A percentile compares a stretch with the other conserved stretches of the same genome.
phyloP scores from a whole-genome alignment of 768 basidiomycete species.

The Phanerodontia chrysosporium region DNA sequence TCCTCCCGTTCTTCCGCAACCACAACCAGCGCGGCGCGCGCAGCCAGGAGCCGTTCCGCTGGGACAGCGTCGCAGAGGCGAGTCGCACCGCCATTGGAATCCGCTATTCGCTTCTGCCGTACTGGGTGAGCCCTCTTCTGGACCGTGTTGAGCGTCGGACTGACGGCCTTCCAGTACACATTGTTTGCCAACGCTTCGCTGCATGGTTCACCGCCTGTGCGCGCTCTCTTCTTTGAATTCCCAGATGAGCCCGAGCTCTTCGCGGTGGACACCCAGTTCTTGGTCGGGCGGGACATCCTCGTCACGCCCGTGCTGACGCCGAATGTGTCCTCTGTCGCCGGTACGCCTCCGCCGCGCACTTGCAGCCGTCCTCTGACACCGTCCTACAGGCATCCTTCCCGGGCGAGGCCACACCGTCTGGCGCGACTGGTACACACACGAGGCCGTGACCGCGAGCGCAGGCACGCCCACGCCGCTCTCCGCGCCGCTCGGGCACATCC shows the following conservation, averaged over 20 bases:
- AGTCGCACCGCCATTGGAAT: conserved; percentile 67
- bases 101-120: conserved; percentile 69
- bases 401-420: conserved; percentile 54
- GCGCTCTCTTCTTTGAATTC: conserved; percentile 77
- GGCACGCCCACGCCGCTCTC: conserved; percentile 45
- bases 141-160: not conserved
- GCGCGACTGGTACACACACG: conserved; percentile 75
- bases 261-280: conserved; percentile 61
- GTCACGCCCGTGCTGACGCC: conserved; percentile 73
- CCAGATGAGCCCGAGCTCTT: conserved; percentile 65
- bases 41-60: conserved; percentile 76
- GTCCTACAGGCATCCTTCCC: conserved; percentile 57
- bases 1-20: conserved; percentile 79
- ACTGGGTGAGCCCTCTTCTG: conserved; percentile 53
- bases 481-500: conserved; percentile 74
- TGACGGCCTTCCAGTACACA: conserved; percentile 47
- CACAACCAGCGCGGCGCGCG: conserved; percentile 65
- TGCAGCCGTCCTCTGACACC: not conserved
- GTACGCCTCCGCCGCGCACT: no score
- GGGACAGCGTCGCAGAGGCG: conserved; percentile 76
- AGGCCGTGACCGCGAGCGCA: conserved; percentile 38
- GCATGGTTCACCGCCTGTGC: conserved; percentile 64
- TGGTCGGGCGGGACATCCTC: conserved; percentile 66
- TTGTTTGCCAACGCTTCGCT: conserved; percentile 67
- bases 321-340: conserved; percentile 63